These are phyloP conservation scores for Biscogniauxia marginata DNA, from an alignment of 2,329 filamentous ascomycete genomes.

Conservation along the genomic window DNA sequence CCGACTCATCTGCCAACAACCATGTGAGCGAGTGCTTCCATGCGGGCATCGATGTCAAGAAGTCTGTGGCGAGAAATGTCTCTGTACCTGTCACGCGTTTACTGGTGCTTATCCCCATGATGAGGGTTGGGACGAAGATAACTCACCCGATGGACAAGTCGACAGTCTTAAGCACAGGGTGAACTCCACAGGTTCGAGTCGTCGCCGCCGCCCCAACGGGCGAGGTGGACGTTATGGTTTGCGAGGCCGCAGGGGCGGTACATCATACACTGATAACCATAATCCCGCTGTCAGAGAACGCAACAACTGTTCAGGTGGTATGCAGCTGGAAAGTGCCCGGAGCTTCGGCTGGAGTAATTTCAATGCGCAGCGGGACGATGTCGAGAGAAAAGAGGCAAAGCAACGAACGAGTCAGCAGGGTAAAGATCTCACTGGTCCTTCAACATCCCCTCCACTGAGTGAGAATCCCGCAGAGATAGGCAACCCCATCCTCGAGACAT, in stretches of 20 bases:
- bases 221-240: conserved; percentile 2
- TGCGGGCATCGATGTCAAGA: conserved; percentile 29
- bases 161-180: background rate
- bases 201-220: conserved; percentile 2
- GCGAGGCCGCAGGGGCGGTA: conserved; percentile 6
- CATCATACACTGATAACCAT: conserved; percentile 1
- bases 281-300: too few species aligned
- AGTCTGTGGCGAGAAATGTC: conserved; percentile 28
- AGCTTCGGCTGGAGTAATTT: conserved; percentile 15
- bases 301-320: too few species aligned
- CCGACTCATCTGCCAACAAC: conserved; percentile 25
- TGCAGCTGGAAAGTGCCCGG: background rate
- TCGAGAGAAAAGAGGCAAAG: conserved; percentile 2
- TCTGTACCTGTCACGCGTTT: conserved; percentile 25
- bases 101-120: conserved; percentile 28
- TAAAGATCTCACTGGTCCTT: background rate
- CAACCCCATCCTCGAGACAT: conserved; percentile 19
- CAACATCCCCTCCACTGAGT: background rate
- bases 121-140: conserved; percentile 12
- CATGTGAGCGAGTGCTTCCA: conserved; percentile 24
- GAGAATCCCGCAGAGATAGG: background rate
- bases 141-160: background rate
- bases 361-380: conserved; percentile 21
- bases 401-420: background rate
- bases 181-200: conserved; percentile 7